Percentiles rank a stretch among this genome's conserved stretches.
These are phyloP conservation scores for Mycena polygramma DNA, from an alignment of 768 basidiomycete species.

Conservation along the genomic window DNA sequence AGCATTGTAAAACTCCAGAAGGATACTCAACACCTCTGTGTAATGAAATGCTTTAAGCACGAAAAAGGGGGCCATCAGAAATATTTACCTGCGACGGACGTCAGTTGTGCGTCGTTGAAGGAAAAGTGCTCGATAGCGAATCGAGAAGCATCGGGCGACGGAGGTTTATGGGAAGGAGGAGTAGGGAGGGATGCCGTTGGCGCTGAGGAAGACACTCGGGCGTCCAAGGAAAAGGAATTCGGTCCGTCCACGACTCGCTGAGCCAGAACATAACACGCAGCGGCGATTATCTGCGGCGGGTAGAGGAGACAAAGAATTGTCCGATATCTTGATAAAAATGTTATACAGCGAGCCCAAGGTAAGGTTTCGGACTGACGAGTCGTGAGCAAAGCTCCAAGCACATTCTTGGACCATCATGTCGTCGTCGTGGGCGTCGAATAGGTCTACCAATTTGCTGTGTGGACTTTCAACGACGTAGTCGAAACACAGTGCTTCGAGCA, in stretches of 20 bases:
- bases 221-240: slow-evolving; percentile 79
- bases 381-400: slow-evolving; percentile 89
- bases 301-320: slow-evolving; percentile 84
- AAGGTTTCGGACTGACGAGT: slow-evolving; percentile 70
- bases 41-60: slow-evolving; percentile 8
- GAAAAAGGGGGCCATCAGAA: slow-evolving; percentile 14
- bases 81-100: slow-evolving; percentile 68
- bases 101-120: slow-evolving; percentile 70
- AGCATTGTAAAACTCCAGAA: slow-evolving; percentile 80
- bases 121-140: slow-evolving; percentile 77
- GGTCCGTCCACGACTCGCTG: slow-evolving; percentile 81
- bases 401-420: slow-evolving; percentile 72
- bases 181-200: slow-evolving; percentile 85
- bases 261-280: slow-evolving; percentile 83
- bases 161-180: slow-evolving; percentile 82
- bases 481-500: slow-evolving; percentile 88
- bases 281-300: slow-evolving; percentile 77
- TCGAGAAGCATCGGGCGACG: slow-evolving; percentile 77
- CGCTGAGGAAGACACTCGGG: slow-evolving; percentile 77
- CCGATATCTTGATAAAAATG: slow-evolving; percentile 68
- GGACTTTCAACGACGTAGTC: slow-evolving; percentile 86
- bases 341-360: slow-evolving; percentile 21
- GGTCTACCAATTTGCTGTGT: slow-evolving; percentile 79
- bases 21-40: slow-evolving; percentile 72
- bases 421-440: slow-evolving; percentile 70